Conservation (phyloP, 108 stramenopile species). For the Cyclotella kingstonii region DNA sequence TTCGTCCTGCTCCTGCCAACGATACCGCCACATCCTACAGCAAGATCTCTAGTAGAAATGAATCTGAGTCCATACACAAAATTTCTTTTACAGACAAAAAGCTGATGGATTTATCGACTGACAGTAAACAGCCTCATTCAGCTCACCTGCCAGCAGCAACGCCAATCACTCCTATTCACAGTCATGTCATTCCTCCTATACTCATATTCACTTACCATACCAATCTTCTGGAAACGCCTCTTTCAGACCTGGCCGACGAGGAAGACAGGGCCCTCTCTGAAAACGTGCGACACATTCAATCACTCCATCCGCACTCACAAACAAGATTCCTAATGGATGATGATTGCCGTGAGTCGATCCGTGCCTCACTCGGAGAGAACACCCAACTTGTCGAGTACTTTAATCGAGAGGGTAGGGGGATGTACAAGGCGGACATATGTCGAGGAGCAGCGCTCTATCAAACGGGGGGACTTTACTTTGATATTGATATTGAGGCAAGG, state of each 20-base stretch:
- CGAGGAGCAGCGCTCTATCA: constrained; percentile 76
- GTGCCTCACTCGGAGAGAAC: constrained; percentile 9
- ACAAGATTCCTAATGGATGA: constrained; percentile 66
- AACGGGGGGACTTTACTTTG: constrained; percentile 78
- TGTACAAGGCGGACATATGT: constrained; percentile 87
- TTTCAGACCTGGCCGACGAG: constrained; percentile 44
- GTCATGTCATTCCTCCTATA: constrained; percentile 55
- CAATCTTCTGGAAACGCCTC: constrained; percentile 48
- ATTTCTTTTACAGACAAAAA: background rate
- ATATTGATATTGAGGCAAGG: constrained; percentile 73
- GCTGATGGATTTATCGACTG: too few relatives aligned
- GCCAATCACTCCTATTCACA: background rate
- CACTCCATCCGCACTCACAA: constrained; percentile 38
- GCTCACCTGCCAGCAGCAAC: too few relatives aligned
- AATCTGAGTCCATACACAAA: too few relatives aligned
- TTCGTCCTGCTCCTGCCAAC: too few relatives aligned
- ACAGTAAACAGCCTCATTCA: too few relatives aligned
- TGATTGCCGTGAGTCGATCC: constrained; percentile 52
- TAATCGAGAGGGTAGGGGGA: constrained; percentile 55
- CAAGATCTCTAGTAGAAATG: too few relatives aligned
- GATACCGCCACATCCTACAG: too few relatives aligned
- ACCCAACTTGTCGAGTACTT: constrained; percentile 54
- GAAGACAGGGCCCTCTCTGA: constrained; percentile 44
- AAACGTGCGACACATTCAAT: constrained; percentile 55
- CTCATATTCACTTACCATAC: constrained; percentile 71